Percentiles rank a stretch among this genome's conserved stretches.
These are phyloP conservation scores for Tolypocladium guangdongense DNA, from an alignment of 2,329 filamentous ascomycete genomes.

Conservation along the genomic window DNA sequence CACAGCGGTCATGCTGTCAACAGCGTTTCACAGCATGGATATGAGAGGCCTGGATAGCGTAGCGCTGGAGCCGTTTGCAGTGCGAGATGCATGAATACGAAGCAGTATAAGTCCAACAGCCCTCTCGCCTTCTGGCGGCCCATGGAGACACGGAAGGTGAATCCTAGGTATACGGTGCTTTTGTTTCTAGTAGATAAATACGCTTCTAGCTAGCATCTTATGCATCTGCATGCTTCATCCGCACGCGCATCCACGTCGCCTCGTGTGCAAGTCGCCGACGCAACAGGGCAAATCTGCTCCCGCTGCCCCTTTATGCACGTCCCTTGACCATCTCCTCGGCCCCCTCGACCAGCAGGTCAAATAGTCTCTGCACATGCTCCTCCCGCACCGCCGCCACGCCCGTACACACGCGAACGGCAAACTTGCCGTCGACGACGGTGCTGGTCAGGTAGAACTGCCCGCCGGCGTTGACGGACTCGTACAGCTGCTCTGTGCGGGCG, in stretches of 20 bases:
- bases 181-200: not conserved
- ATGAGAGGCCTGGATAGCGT: not conserved
- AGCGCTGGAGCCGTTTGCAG: not conserved
- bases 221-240: not conserved
- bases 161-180: not conserved
- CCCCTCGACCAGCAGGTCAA: constrained; percentile 57
- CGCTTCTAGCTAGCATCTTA: not conserved
- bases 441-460: constrained; percentile 79
- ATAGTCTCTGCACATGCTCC: constrained; percentile 62
- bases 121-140: not conserved
- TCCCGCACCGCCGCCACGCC: constrained; percentile 56
- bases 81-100: not conserved
- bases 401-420: constrained; percentile 74
- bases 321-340: constrained; percentile 40
- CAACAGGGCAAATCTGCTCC: not conserved
- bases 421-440: constrained; percentile 59
- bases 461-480: constrained; percentile 59
- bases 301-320: not conserved
- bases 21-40: not conserved
- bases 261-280: not conserved
- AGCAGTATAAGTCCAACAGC: not conserved
- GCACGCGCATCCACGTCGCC: not conserved
- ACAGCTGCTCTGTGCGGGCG: constrained; percentile 59
- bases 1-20: not conserved
- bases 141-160: not conserved